Percentiles rank a stretch among this genome's conserved stretches.
Evolutionary conservation across 768 basidiomycete species (phyloP).

Genomic region (Multifurca ochricompacta): DNA sequence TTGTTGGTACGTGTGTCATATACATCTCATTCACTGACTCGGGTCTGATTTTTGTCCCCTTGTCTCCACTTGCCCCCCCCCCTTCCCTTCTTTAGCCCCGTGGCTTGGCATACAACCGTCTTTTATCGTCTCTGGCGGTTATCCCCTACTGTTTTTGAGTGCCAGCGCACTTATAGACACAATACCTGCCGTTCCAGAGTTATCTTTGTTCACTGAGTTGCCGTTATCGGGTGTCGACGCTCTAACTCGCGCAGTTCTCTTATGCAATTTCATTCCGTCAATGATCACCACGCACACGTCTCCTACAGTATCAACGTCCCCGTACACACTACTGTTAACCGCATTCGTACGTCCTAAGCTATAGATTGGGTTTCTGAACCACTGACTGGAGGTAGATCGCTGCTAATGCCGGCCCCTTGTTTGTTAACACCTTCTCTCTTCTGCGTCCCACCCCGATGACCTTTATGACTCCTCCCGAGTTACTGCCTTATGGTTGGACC

Average conservation of each 20-base stretch:
- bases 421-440: slow-evolving; percentile 66
- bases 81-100: slow-evolving; percentile 2
- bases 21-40: neutral
- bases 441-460: slow-evolving; percentile 61
- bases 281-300: slow-evolving; percentile 18
- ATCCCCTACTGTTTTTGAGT: slow-evolving; percentile 8
- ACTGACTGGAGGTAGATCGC: slow-evolving; percentile 14
- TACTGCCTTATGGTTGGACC: slow-evolving; percentile 79
- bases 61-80: neutral
- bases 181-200: slow-evolving; percentile 11
- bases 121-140: slow-evolving; percentile 11
- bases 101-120: slow-evolving; percentile 20
- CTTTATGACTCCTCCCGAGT: slow-evolving; percentile 72
- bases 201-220: slow-evolving; percentile 15
- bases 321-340: slow-evolving; percentile 17
- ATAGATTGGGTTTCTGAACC: neutral
- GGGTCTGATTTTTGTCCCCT: neutral
- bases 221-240: slow-evolving; percentile 15
- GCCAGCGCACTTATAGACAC: slow-evolving; percentile 11
- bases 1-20: slow-evolving; percentile 14
- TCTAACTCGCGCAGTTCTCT: slow-evolving; percentile 19
- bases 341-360: slow-evolving; percentile 11
- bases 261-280: slow-evolving; percentile 17
- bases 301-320: slow-evolving; percentile 12
- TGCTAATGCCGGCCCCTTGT: slow-evolving; percentile 59